These are phyloP conservation scores for Sporothrix luriei DNA, from an alignment of 2,329 filamentous ascomycete genomes.

Conservation along the genomic window DNA sequence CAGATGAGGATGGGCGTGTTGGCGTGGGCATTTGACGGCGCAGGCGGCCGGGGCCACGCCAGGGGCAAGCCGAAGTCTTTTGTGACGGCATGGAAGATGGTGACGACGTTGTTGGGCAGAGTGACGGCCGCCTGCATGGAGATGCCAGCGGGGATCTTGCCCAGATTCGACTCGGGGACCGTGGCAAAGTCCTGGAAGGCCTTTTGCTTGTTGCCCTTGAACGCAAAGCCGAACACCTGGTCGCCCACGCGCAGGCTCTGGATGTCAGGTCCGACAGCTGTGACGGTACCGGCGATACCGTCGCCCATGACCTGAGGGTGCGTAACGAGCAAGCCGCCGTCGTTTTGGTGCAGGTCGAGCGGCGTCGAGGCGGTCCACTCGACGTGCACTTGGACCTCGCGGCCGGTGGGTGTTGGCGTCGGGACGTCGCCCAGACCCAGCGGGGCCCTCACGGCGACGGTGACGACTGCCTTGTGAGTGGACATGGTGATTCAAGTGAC, in stretches of 20 bases:
- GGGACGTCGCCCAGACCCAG: conserved; percentile 31
- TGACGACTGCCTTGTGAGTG: conserved; percentile 15
- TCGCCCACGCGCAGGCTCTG: conserved; percentile 15
- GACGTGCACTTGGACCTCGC: conserved; percentile 58
- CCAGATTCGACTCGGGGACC: conserved; percentile 20
- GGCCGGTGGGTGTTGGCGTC: conserved; percentile 43
- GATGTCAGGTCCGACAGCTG: background rate
- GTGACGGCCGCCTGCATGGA: conserved; percentile 3
- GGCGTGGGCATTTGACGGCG: background rate
- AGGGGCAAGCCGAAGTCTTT: conserved; percentile 8
- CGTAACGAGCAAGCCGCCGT: conserved; percentile 58
- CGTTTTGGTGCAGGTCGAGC: conserved; percentile 63
- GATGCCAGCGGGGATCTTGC: conserved; percentile 9
- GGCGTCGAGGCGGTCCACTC: conserved; percentile 64
- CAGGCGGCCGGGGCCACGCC: conserved; percentile 1
- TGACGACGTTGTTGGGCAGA: conserved; percentile 10
- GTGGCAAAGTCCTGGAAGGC: conserved; percentile 26
- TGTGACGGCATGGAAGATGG: conserved; percentile 17
- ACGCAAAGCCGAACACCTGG: conserved; percentile 25
- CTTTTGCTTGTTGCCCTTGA: conserved; percentile 18
- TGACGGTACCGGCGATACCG: conserved; percentile 50
- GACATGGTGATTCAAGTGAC: background rate
- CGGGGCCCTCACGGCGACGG: background rate
- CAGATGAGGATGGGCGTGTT: conserved; percentile 15
- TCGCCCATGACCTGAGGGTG: conserved; percentile 55